phyloP scores from a whole-genome alignment of 768 basidiomycete species.

The Chlorophyllum brunneum region DNA sequence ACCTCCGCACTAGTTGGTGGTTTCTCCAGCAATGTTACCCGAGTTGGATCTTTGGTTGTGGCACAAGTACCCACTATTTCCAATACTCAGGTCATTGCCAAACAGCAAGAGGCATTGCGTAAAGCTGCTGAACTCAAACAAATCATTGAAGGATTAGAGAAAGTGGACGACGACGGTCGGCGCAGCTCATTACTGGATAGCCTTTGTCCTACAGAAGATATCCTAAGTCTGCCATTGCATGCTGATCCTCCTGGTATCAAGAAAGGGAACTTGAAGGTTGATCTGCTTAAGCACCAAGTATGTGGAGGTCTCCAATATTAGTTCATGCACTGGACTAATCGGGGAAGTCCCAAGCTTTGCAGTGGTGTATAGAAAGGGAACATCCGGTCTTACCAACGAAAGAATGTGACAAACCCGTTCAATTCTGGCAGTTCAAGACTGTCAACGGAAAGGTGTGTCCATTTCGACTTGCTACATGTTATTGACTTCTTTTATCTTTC shows the following conservation, averaged over 20 bases:
- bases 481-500: not conserved
- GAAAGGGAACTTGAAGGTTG: slow-evolving; percentile 62
- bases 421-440: slow-evolving; percentile 82
- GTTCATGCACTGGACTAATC: too few species aligned
- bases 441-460: slow-evolving; percentile 46
- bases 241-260: slow-evolving; percentile 67
- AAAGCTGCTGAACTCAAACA: slow-evolving; percentile 67
- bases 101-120: slow-evolving; percentile 47
- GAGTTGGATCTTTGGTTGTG: too few species aligned
- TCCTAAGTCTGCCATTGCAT: slow-evolving; percentile 67
- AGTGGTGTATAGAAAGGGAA: slow-evolving; percentile 83
- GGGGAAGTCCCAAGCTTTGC: slow-evolving; percentile 80
- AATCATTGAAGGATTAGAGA: slow-evolving; percentile 65
- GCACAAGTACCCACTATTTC: too few species aligned
- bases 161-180: slow-evolving; percentile 73
- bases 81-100: slow-evolving; percentile 30
- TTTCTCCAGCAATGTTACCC: not conserved
- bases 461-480: not conserved
- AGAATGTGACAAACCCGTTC: slow-evolving; percentile 70
- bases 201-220: slow-evolving; percentile 64
- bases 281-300: slow-evolving; percentile 84
- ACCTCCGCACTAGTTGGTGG: not conserved
- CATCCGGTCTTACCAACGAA: slow-evolving; percentile 69
- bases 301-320: too few species aligned
- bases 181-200: slow-evolving; percentile 69